Base-by-base conservation (phyloP, 2,329 filamentous ascomycete species). In the Xylariaceae sp. region DNA sequence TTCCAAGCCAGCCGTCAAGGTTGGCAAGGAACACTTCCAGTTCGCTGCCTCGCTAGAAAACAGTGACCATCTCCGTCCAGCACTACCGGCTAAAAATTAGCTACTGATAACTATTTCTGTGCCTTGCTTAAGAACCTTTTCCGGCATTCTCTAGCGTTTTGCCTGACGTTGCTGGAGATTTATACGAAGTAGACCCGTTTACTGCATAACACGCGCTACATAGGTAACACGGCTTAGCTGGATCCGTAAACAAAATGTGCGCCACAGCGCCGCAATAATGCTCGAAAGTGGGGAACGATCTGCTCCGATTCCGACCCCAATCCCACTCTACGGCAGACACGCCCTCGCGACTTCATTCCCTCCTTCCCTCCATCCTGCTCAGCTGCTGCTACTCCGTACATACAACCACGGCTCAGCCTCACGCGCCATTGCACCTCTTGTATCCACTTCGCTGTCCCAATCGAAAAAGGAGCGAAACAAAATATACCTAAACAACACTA, bases 271-370 rank as follows among this genome's bases (percentile, higher is more conserved):
- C 48, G 48, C 48, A 34, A 34, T 34, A 13, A 7, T 18, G 18
- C 1, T 17, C 15, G 51, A 15, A 50, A 56, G 53, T 61, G 58
- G 61, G 11, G 60, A 60, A 53, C 18, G 55, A 23, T 44, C 37
- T 51, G 41, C 30, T 23, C 47, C 54, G 30, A 51, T 56, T 30
- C 51, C 56, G 51, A 53, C 48, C 41, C 48, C 59, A 58, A 51
- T 61, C 56, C 51, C 41, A 17, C 35, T 55, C 51, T 53, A 17
- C 35, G 59, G 37, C 58, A 64, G 59, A 64, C 41, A 60, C 59
- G 61, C 60, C 61, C 61, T 61, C 53, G n/a, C 4, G 41, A 35
- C 56, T 64, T 62, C 53, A 18, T 52, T 55, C 52, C 58, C 45
- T 55, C 50, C 39, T 48, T 8, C 47, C 51, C 45, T 51, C 45